Percentiles rank a stretch among this genome's conserved stretches.
These are phyloP conservation scores for Neurospora sp. DNA, from an alignment of 495 filamentous ascomycete species.

Conservation along the genomic window DNA sequence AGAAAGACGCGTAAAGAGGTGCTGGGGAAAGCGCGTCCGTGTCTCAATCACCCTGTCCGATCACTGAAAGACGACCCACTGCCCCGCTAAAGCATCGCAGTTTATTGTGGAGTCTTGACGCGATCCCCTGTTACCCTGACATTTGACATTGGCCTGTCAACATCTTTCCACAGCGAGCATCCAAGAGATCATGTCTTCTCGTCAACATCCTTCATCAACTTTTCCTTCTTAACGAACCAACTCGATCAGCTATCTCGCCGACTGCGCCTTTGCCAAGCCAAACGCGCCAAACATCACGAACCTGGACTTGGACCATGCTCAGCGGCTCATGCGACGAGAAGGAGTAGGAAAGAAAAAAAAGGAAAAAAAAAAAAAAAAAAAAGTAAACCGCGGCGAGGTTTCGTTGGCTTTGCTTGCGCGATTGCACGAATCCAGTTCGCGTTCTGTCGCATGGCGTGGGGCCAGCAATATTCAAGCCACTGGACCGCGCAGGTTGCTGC, in stretches of 20 bases:
- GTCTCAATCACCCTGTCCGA: background rate
- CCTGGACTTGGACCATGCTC: background rate
- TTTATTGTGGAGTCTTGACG: background rate
- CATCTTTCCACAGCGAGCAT: background rate
- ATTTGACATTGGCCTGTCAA: background rate
- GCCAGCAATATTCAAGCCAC: background rate
- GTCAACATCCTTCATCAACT: background rate
- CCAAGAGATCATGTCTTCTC: background rate
- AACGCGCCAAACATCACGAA: background rate
- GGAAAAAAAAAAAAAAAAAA: background rate
- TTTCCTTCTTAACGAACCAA: background rate
- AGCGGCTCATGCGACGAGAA: background rate
- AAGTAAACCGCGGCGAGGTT: background rate
- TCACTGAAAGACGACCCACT: background rate
- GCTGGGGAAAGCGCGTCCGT: background rate
- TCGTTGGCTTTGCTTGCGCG: background rate
- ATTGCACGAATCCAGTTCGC: background rate
- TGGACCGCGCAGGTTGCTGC: background rate
- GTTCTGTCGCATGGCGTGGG: background rate
- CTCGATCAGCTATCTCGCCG: background rate
- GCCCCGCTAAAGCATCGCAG: background rate
- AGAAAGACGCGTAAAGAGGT: background rate
- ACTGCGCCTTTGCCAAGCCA: background rate
- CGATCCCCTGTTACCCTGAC: background rate
- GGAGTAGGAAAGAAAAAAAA: background rate